These are phyloP conservation scores for Lantana camara DNA, from an alignment of 257 asterid species.

Conservation along the genomic window DNA sequence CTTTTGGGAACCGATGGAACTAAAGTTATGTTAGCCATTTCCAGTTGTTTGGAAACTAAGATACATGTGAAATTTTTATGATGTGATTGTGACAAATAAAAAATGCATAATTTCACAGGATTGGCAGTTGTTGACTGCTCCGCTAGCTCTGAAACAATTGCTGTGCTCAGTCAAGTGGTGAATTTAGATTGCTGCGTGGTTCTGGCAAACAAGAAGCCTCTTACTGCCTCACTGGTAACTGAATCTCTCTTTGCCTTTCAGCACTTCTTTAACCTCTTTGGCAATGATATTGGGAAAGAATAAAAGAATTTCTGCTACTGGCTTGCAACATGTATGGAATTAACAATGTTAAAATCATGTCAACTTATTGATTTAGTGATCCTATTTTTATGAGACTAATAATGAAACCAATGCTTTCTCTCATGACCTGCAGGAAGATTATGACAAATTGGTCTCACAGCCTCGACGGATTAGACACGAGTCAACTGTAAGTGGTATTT, in stretches of 20 bases:
- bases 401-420: constrained; percentile 8
- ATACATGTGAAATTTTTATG: too few species aligned
- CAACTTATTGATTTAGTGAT: constrained; percentile 19
- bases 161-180: constrained; percentile 53
- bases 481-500: constrained; percentile 74
- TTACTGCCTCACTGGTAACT: constrained; percentile 72
- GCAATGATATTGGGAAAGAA: constrained; percentile 12
- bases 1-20: background rate
- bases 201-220: constrained; percentile 93
- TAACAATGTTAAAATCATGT: constrained; percentile 8
- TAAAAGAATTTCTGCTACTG: background rate
- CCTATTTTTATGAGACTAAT: background rate
- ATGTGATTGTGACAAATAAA: constrained; percentile 10
- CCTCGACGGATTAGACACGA: constrained; percentile 81
- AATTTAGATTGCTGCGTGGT: constrained; percentile 70
- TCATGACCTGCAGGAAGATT: constrained; percentile 59
- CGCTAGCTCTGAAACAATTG: constrained; percentile 82
- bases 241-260: constrained; percentile 9
- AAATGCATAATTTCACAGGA: constrained; percentile 49
- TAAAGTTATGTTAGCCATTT: background rate
- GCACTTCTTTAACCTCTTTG: background rate
- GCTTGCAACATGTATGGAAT: constrained; percentile 7
- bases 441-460: constrained; percentile 73
- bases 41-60: constrained; percentile 2
- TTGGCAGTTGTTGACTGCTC: constrained; percentile 86